Evolutionary conservation across 805 yeast genomes (phyloP).

Genomic region (Hemisphaericaspora nanyangensis): DNA sequence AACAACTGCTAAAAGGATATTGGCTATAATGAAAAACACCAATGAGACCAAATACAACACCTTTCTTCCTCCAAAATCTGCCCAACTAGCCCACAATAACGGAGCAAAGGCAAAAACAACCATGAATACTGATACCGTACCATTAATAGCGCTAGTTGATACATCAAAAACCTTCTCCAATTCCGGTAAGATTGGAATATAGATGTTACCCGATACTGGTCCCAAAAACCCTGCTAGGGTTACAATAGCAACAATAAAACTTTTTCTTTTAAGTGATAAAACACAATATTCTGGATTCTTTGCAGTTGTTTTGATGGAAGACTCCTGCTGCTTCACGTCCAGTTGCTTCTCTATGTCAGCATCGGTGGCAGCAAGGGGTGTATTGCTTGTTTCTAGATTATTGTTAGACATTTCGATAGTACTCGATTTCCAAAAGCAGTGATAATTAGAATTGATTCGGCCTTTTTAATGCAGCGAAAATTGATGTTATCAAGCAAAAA

Average conservation of each 20-base stretch:
- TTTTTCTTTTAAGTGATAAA: constrained; percentile 16
- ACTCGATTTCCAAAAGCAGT: too few species aligned
- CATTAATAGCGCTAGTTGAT: constrained; percentile 44
- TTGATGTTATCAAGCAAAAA: too few species aligned
- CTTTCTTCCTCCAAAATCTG: constrained; percentile 50
- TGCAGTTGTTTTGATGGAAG: neutral
- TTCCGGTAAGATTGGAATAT: constrained; percentile 50
- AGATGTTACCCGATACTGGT: constrained; percentile 55
- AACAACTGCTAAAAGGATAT: constrained; percentile 24
- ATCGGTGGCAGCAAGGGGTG: neutral
- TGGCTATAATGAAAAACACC: constrained; percentile 22
- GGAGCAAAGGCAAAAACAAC: constrained; percentile 54
- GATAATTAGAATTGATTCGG: too few species aligned
- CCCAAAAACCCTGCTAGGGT: constrained; percentile 52
- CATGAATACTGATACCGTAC: constrained; percentile 58
- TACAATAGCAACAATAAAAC: constrained; percentile 34
- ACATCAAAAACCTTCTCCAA: constrained; percentile 38
- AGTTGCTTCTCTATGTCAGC: neutral
- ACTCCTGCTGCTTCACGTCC: constrained; percentile 1
- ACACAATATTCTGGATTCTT: constrained; percentile 2
- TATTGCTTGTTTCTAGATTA: neutral
- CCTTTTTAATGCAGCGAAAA: too few species aligned
- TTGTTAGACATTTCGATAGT: neutral
- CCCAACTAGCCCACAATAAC: constrained; percentile 51
- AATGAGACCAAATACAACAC: constrained; percentile 25